A percentile compares a stretch with the other conserved stretches of the same genome.
Evolutionary conservation across 129 eudicot genomes (phyloP).

Genomic region (Centrapalus pauciflorus): DNA sequence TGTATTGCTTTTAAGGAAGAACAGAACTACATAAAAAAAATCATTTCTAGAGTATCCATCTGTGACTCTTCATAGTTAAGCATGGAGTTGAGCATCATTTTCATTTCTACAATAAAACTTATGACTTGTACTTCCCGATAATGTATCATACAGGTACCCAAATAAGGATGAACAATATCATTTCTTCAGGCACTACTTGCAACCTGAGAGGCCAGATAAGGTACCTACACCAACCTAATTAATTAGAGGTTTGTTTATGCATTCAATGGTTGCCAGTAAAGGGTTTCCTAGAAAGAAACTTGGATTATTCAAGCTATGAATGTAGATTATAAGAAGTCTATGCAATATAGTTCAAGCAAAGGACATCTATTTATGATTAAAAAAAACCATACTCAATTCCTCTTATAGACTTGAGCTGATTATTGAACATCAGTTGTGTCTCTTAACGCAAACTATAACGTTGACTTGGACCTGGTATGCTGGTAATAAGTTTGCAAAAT

Average conservation of each 20-base stretch:
- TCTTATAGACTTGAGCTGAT: not conserved
- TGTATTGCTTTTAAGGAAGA: not conserved
- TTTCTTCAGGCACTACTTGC: conserved; percentile 89
- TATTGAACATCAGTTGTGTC: too few species aligned
- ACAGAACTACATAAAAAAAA: not conserved
- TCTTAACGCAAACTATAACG: too few species aligned
- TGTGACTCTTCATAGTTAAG: too few species aligned
- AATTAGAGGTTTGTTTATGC: conserved; percentile 1
- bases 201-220: conserved; percentile 63
- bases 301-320: not conserved
- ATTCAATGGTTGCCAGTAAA: not conserved
- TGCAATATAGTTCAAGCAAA: not conserved
- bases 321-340: not conserved
- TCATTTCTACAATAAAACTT: conserved; percentile 2
- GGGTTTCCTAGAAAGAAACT: conserved; percentile 43
- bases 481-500: not conserved
- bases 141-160: conserved; percentile 59
- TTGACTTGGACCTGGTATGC: not conserved
- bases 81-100: not conserved
- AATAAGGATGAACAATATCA: conserved; percentile 77
- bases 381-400: too few species aligned
- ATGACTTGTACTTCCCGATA: not conserved
- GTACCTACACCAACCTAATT: conserved; percentile 28
- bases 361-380: not conserved
- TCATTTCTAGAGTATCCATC: too few species aligned